Conservation (phyloP, 2,329 filamentous ascomycete genomes). For the Mycosphaerella sp. region DNA sequence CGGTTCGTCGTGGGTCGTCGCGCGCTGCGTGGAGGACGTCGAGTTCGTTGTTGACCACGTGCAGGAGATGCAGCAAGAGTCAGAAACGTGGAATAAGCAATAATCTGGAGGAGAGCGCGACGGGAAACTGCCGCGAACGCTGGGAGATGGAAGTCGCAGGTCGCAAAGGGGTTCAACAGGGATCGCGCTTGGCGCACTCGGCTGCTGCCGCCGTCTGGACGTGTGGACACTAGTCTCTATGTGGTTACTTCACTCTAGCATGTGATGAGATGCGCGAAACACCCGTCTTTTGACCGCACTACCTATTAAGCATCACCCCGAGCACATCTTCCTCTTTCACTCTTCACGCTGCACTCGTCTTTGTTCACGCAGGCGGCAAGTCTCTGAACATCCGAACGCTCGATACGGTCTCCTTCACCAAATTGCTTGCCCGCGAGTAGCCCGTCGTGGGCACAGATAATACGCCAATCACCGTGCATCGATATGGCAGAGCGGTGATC, state of each 20-base stretch:
- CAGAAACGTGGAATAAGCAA: not conserved
- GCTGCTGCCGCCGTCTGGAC: constrained; percentile 2
- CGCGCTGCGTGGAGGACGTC: not conserved
- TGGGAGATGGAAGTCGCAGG: constrained; percentile 11
- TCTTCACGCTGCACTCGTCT: not conserved
- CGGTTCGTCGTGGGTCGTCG: not conserved
- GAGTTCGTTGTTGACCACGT: not conserved
- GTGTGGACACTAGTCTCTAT: not conserved
- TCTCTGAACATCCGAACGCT: not conserved
- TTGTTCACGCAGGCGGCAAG: not conserved
- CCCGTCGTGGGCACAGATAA: not conserved
- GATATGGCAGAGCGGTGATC: not conserved
- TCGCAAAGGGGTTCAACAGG: constrained; percentile 17
- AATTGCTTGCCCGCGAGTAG: too few species aligned
- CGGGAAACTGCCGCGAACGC: constrained; percentile 12
- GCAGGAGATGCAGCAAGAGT: not conserved
- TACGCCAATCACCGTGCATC: not conserved
- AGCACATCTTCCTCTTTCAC: not conserved
- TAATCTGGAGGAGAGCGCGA: not conserved
- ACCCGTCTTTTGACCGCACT: not conserved
- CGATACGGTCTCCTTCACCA: not conserved
- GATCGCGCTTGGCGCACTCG: constrained; percentile 9
- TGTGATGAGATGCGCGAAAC: constrained; percentile 8
- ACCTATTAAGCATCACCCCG: not conserved
- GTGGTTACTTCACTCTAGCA: not conserved